A percentile compares a stretch with the other conserved stretches of the same genome.
phyloP scores from a whole-genome alignment of 306 rosid genomes.

The Cucurbita ficifolia region DNA sequence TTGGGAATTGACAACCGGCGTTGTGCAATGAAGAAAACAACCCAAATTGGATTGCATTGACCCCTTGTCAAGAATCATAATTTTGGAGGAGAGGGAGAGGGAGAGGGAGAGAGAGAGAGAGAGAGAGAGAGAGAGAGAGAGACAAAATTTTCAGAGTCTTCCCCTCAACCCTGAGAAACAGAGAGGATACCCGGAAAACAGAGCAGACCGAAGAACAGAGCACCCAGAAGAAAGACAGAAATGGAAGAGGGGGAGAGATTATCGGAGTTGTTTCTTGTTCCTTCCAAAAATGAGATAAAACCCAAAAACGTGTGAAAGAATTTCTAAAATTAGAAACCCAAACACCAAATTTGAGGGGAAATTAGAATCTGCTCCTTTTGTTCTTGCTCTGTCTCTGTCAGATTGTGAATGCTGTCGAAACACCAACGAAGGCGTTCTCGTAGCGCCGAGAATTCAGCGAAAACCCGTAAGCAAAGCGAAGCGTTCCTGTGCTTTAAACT shows the following conservation, averaged over 20 bases:
- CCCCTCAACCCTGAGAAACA: conserved; percentile 52
- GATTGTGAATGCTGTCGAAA: conserved; percentile 23
- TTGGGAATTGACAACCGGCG: conserved; percentile 62
- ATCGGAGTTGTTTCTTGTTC: conserved; percentile 19
- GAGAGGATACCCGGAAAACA: conserved; percentile 22
- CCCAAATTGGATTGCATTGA: conserved; percentile 74
- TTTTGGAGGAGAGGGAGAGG: neutral
- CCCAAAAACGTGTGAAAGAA: conserved; percentile 21
- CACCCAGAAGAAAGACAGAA: conserved; percentile 8
- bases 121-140: neutral
- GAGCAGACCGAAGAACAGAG: conserved; percentile 3
- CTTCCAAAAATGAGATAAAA: neutral
- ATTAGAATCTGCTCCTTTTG: conserved; percentile 7
- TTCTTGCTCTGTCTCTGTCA: neutral
- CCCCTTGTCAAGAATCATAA: conserved; percentile 35
- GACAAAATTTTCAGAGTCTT: conserved; percentile 22
- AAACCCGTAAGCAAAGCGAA: neutral
- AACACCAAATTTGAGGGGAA: conserved; percentile 29
- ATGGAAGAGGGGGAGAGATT: conserved; percentile 17
- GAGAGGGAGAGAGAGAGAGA: neutral
- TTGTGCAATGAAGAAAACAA: conserved; percentile 60
- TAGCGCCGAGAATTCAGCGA: conserved; percentile 7
- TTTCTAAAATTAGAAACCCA: conserved; percentile 24
- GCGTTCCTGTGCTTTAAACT: conserved; percentile 11
- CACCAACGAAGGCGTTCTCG: neutral